These are phyloP conservation scores for Apostasia shenzhenica DNA, from an alignment of 106 monocot genomes.

Conservation along the genomic window DNA sequence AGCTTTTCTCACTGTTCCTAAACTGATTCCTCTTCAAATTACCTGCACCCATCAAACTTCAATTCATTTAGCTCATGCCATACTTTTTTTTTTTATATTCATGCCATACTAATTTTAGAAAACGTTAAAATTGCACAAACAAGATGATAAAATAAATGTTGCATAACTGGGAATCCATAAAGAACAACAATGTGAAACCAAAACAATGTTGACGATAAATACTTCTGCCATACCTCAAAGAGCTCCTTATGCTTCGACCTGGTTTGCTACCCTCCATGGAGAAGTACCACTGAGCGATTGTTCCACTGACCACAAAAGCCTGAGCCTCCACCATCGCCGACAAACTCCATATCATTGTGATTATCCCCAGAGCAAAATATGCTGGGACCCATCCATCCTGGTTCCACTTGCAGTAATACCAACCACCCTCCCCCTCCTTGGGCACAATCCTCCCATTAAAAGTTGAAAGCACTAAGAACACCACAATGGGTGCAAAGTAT, in stretches of 20 bases:
- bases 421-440: constrained; percentile 19
- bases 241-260: constrained; percentile 47
- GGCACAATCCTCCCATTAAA: constrained; percentile 65
- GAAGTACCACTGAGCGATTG: constrained; percentile 93
- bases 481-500: constrained; percentile 45
- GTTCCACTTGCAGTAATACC: constrained; percentile 57
- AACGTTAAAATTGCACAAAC: neutral
- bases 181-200: neutral
- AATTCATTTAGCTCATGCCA: no score
- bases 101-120: neutral
- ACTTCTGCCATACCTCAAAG: constrained; percentile 46
- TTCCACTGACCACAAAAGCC: constrained; percentile 77
- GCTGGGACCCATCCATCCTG: constrained; percentile 76
- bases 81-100: no score
- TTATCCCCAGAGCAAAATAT: constrained; percentile 64
- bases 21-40: neutral
- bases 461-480: constrained; percentile 64
- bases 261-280: constrained; percentile 39
- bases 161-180: neutral
- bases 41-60: no score
- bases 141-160: neutral
- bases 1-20: neutral
- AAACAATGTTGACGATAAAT: neutral
- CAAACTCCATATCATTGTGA: constrained; percentile 73
- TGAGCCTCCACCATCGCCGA: constrained; percentile 64